A percentile compares a stretch with the other conserved stretches of the same genome.
These are phyloP conservation scores for Colletotrichum incanum DNA, from an alignment of 2,329 filamentous ascomycete genomes.

Conservation along the genomic window DNA sequence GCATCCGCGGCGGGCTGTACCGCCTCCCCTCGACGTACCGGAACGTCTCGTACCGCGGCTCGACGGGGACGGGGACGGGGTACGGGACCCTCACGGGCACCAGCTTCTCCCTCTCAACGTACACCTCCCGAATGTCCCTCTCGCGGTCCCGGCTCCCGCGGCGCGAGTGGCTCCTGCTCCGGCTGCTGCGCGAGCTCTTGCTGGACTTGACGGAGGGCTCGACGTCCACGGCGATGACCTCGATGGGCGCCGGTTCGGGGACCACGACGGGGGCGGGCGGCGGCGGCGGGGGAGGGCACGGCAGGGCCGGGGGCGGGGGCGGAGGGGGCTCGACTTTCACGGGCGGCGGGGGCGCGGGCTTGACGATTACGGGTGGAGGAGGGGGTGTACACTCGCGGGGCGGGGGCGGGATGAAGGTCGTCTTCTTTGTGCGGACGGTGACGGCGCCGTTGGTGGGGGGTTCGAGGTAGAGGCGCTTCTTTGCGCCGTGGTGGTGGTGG, in stretches of 20 bases:
- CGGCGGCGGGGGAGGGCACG: constrained; percentile 48
- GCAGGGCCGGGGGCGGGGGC: constrained; percentile 44
- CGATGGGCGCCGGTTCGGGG: constrained; percentile 46
- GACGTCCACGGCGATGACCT: constrained; percentile 50
- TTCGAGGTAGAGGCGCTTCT: constrained; percentile 61
- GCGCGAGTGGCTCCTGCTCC: constrained; percentile 50
- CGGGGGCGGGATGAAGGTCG: constrained; percentile 54
- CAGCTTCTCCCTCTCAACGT: constrained; percentile 67
- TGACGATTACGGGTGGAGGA: constrained; percentile 47
- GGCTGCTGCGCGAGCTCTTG: constrained; percentile 45
- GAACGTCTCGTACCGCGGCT: constrained; percentile 63
- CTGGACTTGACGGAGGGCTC: constrained; percentile 44
- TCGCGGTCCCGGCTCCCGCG: constrained; percentile 43
- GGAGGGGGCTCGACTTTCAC: constrained; percentile 41
- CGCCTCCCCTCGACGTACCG: constrained; percentile 67
- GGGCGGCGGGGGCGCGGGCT: constrained; percentile 45
- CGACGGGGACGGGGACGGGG: constrained; percentile 55
- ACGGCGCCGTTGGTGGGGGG: constrained; percentile 58
- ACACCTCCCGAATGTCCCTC: constrained; percentile 56
- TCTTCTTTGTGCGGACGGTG: constrained; percentile 55
- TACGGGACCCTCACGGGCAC: constrained; percentile 61
- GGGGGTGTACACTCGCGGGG: constrained; percentile 51
- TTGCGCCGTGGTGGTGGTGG: constrained; percentile 51
- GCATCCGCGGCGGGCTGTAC: constrained; percentile 51
- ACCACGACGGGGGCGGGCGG: constrained; percentile 44